Evolutionary conservation across 257 asterid species (phyloP), one percentile per base, ranked within the genome.

Genomic region (Nicotiana sylvestris): DNA sequence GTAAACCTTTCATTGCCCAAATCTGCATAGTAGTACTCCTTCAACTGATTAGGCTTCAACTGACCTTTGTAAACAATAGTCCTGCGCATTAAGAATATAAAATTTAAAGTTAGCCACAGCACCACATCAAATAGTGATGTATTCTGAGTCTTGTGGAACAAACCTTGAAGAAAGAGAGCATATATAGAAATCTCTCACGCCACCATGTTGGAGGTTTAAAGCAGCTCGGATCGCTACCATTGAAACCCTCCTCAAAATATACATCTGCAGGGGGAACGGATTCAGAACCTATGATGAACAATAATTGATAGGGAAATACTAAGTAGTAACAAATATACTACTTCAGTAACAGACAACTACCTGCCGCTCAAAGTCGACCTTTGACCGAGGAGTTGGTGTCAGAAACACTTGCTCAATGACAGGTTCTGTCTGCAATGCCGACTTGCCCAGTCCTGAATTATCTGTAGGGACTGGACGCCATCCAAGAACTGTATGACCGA

Each of bases 1-100:
- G 99, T 93, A 92, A 96, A 96, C 98, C 98, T 96, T 96, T 96
- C 99, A 93, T 91, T 92, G 88, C 98, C 99, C 89, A 96, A 94
- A 89, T 96, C 99, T 77, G 98, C 97, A 82, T 88, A 88, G 90
- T 93, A 96, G 90, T 96, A 96, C 4, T 90, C 97, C 87, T 89
- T 91, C 91, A 96, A 87, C 88, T 96, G 99, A 83, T 87, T 86
- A 32, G 99, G 99, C 90, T 94, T 96, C 91, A 96, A 82, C 90
- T 96, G 99, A 82, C 99, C 99, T 90, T 96, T 96, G 95, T 96
- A 96, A 83, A 96, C 98, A 64, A 96, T 82, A 80, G 99, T 96
- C 95, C 99, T 96, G 88, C 82, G 88, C 82, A 83, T 82, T 60
- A 82, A 51, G 69, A n/a, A 76, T 60, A 66, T n/a, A 57, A 64